Base-by-base conservation (phyloP, 805 yeast genomes). In the Kodamaea leandrae region DNA sequence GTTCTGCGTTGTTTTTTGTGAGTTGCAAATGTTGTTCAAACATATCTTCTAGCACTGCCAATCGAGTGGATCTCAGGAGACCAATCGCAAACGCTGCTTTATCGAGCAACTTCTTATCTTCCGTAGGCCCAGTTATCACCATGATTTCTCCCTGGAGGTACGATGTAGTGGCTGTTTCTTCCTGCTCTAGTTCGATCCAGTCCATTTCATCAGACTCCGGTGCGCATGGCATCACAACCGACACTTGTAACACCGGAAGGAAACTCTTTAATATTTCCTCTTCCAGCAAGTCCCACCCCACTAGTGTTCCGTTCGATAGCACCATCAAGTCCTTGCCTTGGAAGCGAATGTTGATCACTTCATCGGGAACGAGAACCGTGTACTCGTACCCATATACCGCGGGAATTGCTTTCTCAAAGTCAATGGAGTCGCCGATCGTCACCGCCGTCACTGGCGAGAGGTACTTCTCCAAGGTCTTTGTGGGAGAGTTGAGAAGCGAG, bases 11-110 rank as follows among this genome's bases (percentile, higher is more conserved):
- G 21, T 66, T 65, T 50, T 81, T 76, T 1, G 95, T 82, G 38
- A 77, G 58, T 25, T 58, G 63, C n/a, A 86, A 76, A 52, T 83
- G 85, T 19, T 73, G 64, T 49, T 89, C 96, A 30, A 88, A 65
- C 3, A 82, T 71, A 18, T 74, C 70, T 58, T 90, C 97, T 27
- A 90, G 60, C 1, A 88, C 80, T 0, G 96, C 89, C 32, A 90
- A 67, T 55, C 93, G 77, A 0, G 97, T 89, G 2, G 95, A 86
- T 50, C 96, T 65, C 0, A 96, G 83, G 23, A 90, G 65, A 0
- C 96, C 96, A 40, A 86, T 82, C 2, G 96, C 83, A 60, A 89
- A 89, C 0, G 96, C 96, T 7, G 89, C 84, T 64, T 83, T 87
- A 54, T 88, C 95, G 27, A 86, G 63, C 25, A 83, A 52, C 27